Conservation (phyloP, 2,329 filamentous ascomycete genomes). For the Colletotrichum falcatum region DNA sequence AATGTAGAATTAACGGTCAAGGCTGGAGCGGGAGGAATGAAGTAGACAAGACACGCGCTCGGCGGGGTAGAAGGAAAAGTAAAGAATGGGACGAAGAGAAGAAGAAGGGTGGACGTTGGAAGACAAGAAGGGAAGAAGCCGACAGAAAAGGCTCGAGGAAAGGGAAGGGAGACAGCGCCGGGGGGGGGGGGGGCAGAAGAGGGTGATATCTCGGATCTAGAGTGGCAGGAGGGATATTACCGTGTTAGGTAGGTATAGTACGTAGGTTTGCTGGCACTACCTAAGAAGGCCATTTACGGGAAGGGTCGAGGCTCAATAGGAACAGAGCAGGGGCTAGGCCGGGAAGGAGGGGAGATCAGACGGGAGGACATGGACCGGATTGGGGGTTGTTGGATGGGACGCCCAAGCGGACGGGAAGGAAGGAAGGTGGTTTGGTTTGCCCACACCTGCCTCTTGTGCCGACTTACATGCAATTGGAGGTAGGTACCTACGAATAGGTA, state of each 20-base stretch:
- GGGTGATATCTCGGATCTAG: conserved; percentile 11
- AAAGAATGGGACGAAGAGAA: conserved; percentile 6
- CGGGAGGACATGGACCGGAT: conserved; percentile 1
- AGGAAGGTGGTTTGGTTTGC: conserved; percentile 7
- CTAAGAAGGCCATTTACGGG: not conserved
- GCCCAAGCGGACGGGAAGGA: conserved; percentile 26
- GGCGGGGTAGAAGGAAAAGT: conserved; percentile 3
- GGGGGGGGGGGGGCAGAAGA: not conserved
- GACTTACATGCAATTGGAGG: conserved; percentile 2
- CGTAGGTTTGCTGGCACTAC: not conserved
- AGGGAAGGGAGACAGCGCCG: conserved; percentile 15
- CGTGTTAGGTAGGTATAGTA: conserved; percentile 10
- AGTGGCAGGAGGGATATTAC: conserved; percentile 25
- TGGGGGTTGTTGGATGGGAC: not conserved
- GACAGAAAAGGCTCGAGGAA: conserved; percentile 22
- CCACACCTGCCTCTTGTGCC: not conserved
- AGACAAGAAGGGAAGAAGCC: conserved; percentile 33
- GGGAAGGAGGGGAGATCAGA: conserved; percentile 2
- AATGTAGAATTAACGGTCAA: conserved; percentile 11
- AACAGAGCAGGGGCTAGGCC: conserved; percentile 2
- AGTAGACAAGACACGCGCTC: conserved; percentile 15
- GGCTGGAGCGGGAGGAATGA: conserved; percentile 8
- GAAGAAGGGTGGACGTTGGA: conserved; percentile 8
- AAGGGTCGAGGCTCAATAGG: conserved; percentile 2
- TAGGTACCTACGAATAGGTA: not conserved